phyloP scores from a whole-genome alignment of 2,329 filamentous ascomycete species.

The Colletotrichum plurivorum region DNA sequence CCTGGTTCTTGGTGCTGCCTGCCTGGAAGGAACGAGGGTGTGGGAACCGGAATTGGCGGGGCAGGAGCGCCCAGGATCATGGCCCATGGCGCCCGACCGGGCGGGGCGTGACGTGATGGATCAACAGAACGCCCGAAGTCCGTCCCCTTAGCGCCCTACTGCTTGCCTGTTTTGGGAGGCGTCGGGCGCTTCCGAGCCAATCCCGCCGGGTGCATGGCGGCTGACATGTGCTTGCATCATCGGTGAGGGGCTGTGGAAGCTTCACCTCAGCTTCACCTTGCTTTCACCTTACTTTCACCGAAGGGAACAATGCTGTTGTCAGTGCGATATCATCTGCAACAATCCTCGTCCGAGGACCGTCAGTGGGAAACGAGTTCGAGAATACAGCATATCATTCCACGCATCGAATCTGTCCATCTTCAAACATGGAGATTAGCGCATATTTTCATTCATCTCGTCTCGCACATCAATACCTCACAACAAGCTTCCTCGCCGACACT shows the following conservation, averaged over 20 bases:
- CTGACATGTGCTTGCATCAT: slow-evolving; percentile 3
- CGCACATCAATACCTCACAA: not conserved
- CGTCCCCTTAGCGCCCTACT: not conserved
- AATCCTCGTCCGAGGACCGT: not conserved
- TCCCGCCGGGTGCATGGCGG: slow-evolving; percentile 15
- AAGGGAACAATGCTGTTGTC: not conserved
- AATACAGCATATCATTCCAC: too few species aligned
- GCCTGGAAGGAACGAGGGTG: not conserved
- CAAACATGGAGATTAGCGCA: not conserved
- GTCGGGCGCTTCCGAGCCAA: slow-evolving; percentile 27
- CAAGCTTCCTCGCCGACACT: slow-evolving; percentile 16
- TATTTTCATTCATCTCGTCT: not conserved
- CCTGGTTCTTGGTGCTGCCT: slow-evolving; percentile 10
- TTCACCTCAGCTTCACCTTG: not conserved
- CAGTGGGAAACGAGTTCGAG: too few species aligned
- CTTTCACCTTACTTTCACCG: too few species aligned
- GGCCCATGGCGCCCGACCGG: not conserved
- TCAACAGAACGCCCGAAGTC: slow-evolving; percentile 28
- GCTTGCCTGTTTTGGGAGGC: not conserved
- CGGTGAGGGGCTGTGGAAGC: not conserved
- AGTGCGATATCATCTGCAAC: not conserved
- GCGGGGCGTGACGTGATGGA: slow-evolving; percentile 17
- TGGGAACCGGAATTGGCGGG: slow-evolving; percentile 10
- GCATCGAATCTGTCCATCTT: not conserved
- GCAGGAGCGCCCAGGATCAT: slow-evolving; percentile 11